phyloP scores from a whole-genome alignment of 2,329 filamentous ascomycete genomes.

The Phaeosphaeriaceae sp. region DNA sequence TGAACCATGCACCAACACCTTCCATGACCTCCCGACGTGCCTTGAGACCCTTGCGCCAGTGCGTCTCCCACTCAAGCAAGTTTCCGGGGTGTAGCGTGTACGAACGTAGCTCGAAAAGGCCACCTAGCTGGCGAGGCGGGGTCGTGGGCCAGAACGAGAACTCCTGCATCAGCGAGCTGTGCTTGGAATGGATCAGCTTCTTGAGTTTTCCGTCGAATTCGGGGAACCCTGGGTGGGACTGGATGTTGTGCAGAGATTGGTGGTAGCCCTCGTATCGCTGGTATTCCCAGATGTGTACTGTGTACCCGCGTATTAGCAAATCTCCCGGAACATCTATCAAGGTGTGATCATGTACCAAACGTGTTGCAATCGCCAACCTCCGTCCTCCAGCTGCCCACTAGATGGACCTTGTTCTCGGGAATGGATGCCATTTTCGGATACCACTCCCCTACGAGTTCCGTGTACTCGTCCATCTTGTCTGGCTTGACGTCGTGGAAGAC shows the following conservation, averaged over 20 bases:
- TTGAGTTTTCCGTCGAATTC: constrained; percentile 87
- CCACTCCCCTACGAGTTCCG: constrained; percentile 86
- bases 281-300: constrained; percentile 99
- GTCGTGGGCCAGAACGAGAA: constrained; percentile 99
- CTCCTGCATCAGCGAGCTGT: constrained; percentile 95
- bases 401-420: constrained; percentile 90
- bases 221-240: constrained; percentile 80
- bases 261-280: constrained; percentile 97
- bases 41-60: constrained; percentile 92
- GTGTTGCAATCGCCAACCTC: constrained; percentile 98
- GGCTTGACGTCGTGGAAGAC: constrained; percentile 96
- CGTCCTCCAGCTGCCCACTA: constrained; percentile 97
- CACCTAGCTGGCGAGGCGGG: constrained; percentile 85
- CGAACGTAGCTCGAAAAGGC: constrained; percentile 93
- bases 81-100: constrained; percentile 97
- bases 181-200: constrained; percentile 82
- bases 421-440: constrained; percentile 88
- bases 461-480: constrained; percentile 94
- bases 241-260: constrained; percentile 85
- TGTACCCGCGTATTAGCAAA: constrained; percentile 17
- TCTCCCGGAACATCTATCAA: background rate
- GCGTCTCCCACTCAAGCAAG: constrained; percentile 96
- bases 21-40: constrained; percentile 97
- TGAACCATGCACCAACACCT: constrained; percentile 97
- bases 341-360: constrained; percentile 71